Evolutionary conservation across 495 filamentous ascomycete species (phyloP), one percentile per base, ranked within the genome.

Genomic region (Trichoderma parareesei): DNA sequence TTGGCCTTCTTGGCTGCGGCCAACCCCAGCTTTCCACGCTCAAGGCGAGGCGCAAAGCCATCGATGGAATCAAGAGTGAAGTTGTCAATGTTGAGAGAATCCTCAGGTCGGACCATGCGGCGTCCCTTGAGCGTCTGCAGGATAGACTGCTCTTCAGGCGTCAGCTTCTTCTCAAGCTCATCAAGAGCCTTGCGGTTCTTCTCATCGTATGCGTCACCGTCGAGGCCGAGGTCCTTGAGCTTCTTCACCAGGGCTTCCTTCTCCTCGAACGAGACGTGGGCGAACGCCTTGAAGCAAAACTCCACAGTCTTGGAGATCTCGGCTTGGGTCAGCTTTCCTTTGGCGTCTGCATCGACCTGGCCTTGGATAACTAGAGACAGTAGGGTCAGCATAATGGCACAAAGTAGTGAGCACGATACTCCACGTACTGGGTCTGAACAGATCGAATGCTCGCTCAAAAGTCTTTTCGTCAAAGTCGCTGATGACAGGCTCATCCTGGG

Each of bases 391-490:
- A 48, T 48, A 18, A 48, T 16, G 13, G 44, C 40, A 41, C 44
- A 48, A 14, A 48, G 16, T 48, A 14, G 44, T 27, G 27, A 27
- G 27, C 27, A 27, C 27, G 27, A 27, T 27, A 27, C 27, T 27
- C 27, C 27, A 48, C 44, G 13, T 48, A 48, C n/a, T 76, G 1
- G 79, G 81, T 64, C 70, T 55, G 69, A 82, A 78, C 18, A 77
- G 66, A 8, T 63, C 62, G 68, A 82, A 82, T 13, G 81, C 81
- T 38, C 71, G 67, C 8, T 82, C 79, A 62, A 81, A 82, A 33
- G 67, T 73, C 0, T 78, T 68, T 63, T 81, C 79, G 38, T 81
- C 76, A 43, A 70, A 75, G 61, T 79, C 71, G 13, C 46, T 60
- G 16, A 74, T 60, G 13, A 74, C 66, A 33, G 69, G 72, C 18